These are phyloP conservation scores for Schwanniomyces occidentalis DNA, from an alignment of 805 yeast genomes.

Conservation along the genomic window DNA sequence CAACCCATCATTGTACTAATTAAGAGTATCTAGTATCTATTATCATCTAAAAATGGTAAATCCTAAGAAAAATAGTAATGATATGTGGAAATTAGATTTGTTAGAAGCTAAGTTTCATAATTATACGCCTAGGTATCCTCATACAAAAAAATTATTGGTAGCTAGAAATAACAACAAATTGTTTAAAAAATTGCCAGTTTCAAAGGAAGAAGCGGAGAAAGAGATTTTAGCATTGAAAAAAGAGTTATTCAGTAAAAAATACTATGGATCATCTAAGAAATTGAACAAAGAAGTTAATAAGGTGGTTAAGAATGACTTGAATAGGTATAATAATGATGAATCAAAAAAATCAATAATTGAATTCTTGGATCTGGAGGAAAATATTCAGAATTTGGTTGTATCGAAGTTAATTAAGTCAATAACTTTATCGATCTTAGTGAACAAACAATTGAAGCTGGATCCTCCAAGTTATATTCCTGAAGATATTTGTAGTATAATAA, in stretches of 20 bases:
- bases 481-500: constrained; percentile 24
- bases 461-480: constrained; percentile 38
- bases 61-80: constrained; percentile 2
- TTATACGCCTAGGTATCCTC: constrained; percentile 46
- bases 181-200: constrained; percentile 40
- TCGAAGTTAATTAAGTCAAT: constrained; percentile 35
- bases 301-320: constrained; percentile 14
- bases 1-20: too few relatives aligned
- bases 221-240: constrained; percentile 47
- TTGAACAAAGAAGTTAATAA: constrained; percentile 37
- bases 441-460: constrained; percentile 25
- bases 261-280: constrained; percentile 45
- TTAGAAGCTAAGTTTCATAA: constrained; percentile 51
- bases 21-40: too few relatives aligned
- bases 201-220: constrained; percentile 42
- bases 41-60: constrained; percentile 2
- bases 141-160: constrained; percentile 46
- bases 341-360: constrained; percentile 14
- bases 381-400: constrained; percentile 24
- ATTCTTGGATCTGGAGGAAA: constrained; percentile 21
- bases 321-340: constrained; percentile 9
- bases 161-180: constrained; percentile 47
- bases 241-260: constrained; percentile 49
- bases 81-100: constrained; percentile 54
- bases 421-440: constrained; percentile 24